Conservation (phyloP, 192 early-diverging fungal genomes). For the Kappamyces sp. region DNA sequence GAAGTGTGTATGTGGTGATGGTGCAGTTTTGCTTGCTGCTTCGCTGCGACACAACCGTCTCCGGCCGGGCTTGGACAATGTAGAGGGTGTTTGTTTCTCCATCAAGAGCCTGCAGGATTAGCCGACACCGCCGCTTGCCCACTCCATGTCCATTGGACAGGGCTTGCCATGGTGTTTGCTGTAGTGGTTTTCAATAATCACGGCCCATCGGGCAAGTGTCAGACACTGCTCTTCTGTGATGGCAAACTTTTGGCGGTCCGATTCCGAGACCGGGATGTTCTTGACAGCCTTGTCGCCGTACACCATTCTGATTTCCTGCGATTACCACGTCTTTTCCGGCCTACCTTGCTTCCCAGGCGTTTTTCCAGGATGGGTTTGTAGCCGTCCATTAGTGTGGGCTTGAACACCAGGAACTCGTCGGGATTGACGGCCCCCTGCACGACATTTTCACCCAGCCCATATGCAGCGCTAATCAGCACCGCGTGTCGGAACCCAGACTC, state of each 20-base stretch:
- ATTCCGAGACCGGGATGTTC: conserved; percentile 9
- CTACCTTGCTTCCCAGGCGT: neutral
- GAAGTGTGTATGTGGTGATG: no score
- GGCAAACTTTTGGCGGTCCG: neutral
- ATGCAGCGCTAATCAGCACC: conserved; percentile 33
- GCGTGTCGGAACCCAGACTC: conserved; percentile 30
- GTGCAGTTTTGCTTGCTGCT: neutral
- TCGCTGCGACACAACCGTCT: conserved; percentile 7
- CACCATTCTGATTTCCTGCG: conserved; percentile 12
- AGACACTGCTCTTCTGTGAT: conserved; percentile 11
- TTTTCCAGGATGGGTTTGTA: conserved; percentile 12
- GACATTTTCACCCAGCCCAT: conserved; percentile 46
- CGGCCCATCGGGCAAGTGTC: conserved; percentile 2
- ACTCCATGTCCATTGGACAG: conserved; percentile 15
- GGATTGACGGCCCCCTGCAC: conserved; percentile 46
- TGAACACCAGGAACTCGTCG: conserved; percentile 37
- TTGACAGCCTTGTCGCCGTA: conserved; percentile 11
- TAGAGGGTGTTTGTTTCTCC: conserved; percentile 3
- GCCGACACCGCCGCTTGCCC: neutral
- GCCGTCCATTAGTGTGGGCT: neutral
- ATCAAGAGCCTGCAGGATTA: conserved; percentile 6
- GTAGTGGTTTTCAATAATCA: conserved; percentile 16
- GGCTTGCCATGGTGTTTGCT: neutral
- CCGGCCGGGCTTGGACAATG: conserved; percentile 15
- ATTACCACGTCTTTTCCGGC: no score